Evolutionary conservation across 2,329 filamentous ascomycete species (phyloP).

Genomic region (Verruconis gallopava): DNA sequence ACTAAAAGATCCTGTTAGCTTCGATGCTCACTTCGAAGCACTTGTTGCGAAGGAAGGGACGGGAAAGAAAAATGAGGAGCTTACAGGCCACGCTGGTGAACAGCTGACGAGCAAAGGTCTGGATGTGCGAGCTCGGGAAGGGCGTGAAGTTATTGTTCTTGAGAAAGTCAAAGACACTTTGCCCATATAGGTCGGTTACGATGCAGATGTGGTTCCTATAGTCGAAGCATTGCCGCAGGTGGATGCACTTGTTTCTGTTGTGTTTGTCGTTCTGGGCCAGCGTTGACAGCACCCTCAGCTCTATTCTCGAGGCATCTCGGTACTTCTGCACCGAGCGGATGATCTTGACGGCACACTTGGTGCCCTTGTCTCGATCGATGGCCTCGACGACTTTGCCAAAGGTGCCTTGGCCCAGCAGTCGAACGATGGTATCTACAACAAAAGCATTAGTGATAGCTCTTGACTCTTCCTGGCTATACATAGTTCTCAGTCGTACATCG

Average conservation of each 20-base stretch:
- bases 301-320: conserved; percentile 87
- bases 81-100: conserved; percentile 97
- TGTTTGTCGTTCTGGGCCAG: conserved; percentile 80
- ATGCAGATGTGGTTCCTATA: conserved; percentile 94
- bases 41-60: not conserved
- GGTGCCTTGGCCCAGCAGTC: conserved; percentile 86
- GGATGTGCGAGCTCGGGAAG: conserved; percentile 96
- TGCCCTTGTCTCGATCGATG: conserved; percentile 60
- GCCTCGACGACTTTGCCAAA: conserved; percentile 98
- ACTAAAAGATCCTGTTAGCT: conserved; percentile 50
- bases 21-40: no score
- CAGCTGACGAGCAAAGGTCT: conserved; percentile 87
- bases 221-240: conserved; percentile 92
- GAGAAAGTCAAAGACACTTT: conserved; percentile 96
- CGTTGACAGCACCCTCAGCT: conserved; percentile 83
- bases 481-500: no score
- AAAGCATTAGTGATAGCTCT: conserved; percentile 14
- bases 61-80: conserved; percentile 58
- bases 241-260: conserved; percentile 93
- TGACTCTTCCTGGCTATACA: no score
- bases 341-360: conserved; percentile 91
- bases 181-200: conserved; percentile 64
- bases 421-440: conserved; percentile 67
- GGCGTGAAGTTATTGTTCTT: conserved; percentile 93
- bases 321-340: conserved; percentile 98